Conservation (phyloP, 768 basidiomycete genomes). For the Candolleomyces eurysporus region DNA sequence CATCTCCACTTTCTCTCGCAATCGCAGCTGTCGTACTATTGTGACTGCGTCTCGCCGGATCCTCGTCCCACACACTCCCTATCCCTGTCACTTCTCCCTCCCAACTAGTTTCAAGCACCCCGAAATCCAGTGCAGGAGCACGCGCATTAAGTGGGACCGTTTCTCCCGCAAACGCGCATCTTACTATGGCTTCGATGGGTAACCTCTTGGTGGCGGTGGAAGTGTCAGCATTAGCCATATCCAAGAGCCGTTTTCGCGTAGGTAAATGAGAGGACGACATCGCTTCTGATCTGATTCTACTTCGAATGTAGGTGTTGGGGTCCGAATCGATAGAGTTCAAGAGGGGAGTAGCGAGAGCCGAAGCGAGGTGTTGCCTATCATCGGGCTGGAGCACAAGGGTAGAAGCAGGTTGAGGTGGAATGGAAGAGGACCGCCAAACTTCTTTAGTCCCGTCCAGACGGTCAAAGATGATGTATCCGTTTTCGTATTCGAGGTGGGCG, state of each 20-base stretch:
- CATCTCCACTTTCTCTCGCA: too few relatives aligned
- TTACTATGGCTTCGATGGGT: too few relatives aligned
- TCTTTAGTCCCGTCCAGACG: slow-evolving; percentile 56
- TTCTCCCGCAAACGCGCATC: too few relatives aligned
- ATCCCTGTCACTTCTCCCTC: background rate
- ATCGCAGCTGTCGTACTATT: too few relatives aligned
- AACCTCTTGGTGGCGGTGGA: too few relatives aligned
- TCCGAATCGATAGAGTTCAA: background rate
- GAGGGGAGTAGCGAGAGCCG: background rate
- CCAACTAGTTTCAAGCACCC: too few relatives aligned
- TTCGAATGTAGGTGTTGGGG: background rate
- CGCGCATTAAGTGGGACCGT: too few relatives aligned
- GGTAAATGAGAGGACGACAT: background rate
- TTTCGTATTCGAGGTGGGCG: slow-evolving; percentile 73
- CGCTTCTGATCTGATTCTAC: background rate
- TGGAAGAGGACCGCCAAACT: slow-evolving; percentile 48
- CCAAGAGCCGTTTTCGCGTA: too few relatives aligned
- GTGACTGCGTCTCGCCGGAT: too few relatives aligned
- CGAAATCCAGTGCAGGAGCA: too few relatives aligned
- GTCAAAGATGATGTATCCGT: slow-evolving; percentile 73
- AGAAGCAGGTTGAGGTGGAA: background rate
- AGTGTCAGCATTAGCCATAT: too few relatives aligned
- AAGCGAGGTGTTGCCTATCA: background rate
- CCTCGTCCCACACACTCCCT: too few relatives aligned
- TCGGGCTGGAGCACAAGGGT: background rate